Evolutionary conservation across 805 yeast species (phyloP).

Genomic region (Kodamaea fukazawae): DNA sequence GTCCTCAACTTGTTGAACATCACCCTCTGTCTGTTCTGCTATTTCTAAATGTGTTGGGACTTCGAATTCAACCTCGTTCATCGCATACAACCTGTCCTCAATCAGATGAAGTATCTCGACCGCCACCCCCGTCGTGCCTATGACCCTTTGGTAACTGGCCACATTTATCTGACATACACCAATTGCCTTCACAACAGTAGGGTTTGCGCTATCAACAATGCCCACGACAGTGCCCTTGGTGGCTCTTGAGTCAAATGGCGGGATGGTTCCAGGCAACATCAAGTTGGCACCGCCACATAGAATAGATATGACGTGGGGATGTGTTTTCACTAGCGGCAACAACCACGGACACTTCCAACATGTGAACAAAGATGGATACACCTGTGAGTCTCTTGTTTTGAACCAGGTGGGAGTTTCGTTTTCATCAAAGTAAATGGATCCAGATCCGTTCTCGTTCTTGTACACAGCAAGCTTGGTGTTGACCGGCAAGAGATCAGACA

Average conservation of each 20-base stretch:
- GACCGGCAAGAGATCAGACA: conserved; percentile 45
- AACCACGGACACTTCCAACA: conserved; percentile 67
- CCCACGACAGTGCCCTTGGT: conserved; percentile 64
- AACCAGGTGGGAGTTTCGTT: conserved; percentile 73
- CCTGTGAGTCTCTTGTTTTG: conserved; percentile 50
- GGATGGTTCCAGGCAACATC: conserved; percentile 70
- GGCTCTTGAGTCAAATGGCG: conserved; percentile 54
- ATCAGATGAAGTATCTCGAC: conserved; percentile 66
- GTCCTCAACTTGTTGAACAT: neutral
- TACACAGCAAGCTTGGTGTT: conserved; percentile 63
- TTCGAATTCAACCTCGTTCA: conserved; percentile 46
- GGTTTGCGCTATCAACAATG: conserved; percentile 57
- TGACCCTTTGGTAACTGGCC: conserved; percentile 40
- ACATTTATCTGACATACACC: conserved; percentile 60
- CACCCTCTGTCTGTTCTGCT: conserved; percentile 17
- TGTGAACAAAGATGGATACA: conserved; percentile 71
- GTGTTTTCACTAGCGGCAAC: conserved; percentile 69
- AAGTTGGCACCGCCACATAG: conserved; percentile 77
- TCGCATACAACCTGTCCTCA: conserved; percentile 60
- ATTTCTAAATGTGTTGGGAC: conserved; percentile 27
- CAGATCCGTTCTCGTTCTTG: conserved; percentile 52
- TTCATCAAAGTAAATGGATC: conserved; percentile 63
- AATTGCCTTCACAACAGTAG: conserved; percentile 66
- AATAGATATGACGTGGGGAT: conserved; percentile 66
- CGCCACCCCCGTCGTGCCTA: conserved; percentile 76